Conservation (phyloP, 768 basidiomycete species). For the Tubosaeta brunneosetosa region DNA sequence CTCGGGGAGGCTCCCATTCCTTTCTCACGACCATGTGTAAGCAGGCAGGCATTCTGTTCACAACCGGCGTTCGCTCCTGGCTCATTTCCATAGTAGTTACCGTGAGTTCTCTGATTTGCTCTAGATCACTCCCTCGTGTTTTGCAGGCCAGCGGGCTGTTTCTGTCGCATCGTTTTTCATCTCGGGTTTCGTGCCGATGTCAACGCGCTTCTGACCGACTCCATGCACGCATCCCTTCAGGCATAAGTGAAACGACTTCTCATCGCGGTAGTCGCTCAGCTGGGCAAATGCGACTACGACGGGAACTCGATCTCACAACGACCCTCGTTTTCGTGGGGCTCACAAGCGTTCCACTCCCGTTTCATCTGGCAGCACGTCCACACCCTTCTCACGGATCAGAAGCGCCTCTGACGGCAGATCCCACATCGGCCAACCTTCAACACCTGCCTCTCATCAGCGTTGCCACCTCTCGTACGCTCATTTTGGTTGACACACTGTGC, state of each 20-base stretch:
- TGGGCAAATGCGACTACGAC: slow-evolving; percentile 12
- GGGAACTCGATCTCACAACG: not conserved
- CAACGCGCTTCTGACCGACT: not conserved
- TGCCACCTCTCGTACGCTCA: slow-evolving; percentile 16
- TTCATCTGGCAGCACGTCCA: not conserved
- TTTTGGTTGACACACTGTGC: not conserved
- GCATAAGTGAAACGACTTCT: no score
- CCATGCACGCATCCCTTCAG: slow-evolving; percentile 3
- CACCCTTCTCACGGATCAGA: slow-evolving; percentile 16
- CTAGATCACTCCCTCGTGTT: slow-evolving; percentile 12
- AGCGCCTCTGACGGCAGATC: slow-evolving; percentile 6
- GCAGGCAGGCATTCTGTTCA: slow-evolving; percentile 13
- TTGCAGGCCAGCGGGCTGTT: slow-evolving; percentile 14
- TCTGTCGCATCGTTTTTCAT: slow-evolving; percentile 21
- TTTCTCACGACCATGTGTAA: slow-evolving; percentile 18
- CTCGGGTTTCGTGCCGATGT: slow-evolving; percentile 22
- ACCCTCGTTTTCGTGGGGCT: no score
- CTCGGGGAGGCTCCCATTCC: no score
- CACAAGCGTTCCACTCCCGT: no score
- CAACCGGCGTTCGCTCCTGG: slow-evolving; percentile 12
- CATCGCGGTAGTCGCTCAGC: slow-evolving; percentile 16
- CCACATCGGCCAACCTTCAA: slow-evolving; percentile 17
- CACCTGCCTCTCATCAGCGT: slow-evolving; percentile 20
- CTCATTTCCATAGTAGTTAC: slow-evolving; percentile 19
- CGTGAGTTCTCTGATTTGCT: slow-evolving; percentile 10